A percentile compares a stretch with the other conserved stretches of the same genome.
These are phyloP conservation scores for Evernia prunastri DNA, from an alignment of 495 filamentous ascomycete genomes.

Conservation along the genomic window DNA sequence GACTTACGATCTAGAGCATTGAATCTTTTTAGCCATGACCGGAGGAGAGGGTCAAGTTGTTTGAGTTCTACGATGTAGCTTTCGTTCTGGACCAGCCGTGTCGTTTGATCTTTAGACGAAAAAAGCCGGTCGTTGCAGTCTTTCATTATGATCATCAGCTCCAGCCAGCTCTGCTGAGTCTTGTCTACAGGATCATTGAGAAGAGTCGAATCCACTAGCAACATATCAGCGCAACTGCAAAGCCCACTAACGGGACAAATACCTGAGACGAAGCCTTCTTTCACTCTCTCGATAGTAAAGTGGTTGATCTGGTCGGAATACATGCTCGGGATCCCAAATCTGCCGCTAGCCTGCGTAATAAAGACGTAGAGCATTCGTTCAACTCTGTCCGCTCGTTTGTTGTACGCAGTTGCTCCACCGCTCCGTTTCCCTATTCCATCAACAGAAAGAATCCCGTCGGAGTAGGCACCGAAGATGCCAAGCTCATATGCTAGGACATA, in stretches of 20 bases:
- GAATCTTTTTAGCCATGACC: conserved; percentile 67
- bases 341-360: conserved; percentile 83
- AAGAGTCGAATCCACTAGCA: conserved; percentile 37
- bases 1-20: conserved; percentile 51
- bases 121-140: conserved; percentile 79
- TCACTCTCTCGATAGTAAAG: conserved; percentile 12
- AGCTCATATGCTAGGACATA: conserved; percentile 87
- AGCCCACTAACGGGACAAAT: neutral
- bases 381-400: conserved; percentile 65
- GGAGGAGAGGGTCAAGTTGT: conserved; percentile 68
- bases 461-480: conserved; percentile 76
- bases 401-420: conserved; percentile 3
- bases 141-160: conserved; percentile 84
- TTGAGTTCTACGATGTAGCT: conserved; percentile 74
- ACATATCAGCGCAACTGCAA: neutral
- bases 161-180: conserved; percentile 88
- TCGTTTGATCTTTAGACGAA: conserved; percentile 73
- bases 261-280: conserved; percentile 16
- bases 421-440: conserved; percentile 7
- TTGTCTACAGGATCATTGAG: conserved; percentile 52
- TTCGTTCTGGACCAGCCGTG: conserved; percentile 76
- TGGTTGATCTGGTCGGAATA: conserved; percentile 59
- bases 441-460: conserved; percentile 11
- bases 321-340: conserved; percentile 91
- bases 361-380: conserved; percentile 83